phyloP scores from a whole-genome alignment of 2,329 filamentous ascomycete species.

The Pseudogymnoascus sp. region DNA sequence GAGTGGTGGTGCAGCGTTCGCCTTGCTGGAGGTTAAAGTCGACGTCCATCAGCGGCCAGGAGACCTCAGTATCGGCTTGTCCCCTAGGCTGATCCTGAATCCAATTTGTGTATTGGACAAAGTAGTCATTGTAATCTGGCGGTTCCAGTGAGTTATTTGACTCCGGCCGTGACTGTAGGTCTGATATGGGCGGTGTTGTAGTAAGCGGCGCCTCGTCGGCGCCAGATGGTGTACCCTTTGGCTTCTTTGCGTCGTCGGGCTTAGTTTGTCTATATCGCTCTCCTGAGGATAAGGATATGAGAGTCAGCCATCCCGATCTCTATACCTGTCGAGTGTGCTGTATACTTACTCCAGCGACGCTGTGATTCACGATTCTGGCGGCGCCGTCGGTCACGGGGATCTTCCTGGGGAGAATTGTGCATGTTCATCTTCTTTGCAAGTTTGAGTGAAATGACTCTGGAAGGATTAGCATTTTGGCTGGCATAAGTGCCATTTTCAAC shows the following conservation, averaged over 20 bases:
- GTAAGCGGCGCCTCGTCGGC: not conserved
- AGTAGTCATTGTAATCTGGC: not conserved
- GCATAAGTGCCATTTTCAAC: not conserved
- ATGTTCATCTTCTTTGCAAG: not conserved
- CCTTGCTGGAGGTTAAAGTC: not conserved
- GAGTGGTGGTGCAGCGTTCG: not conserved
- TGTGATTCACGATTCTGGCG: not conserved
- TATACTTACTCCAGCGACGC: not conserved
- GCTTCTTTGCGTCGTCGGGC: not conserved
- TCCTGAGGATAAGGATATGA: not conserved
- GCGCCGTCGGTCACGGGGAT: not conserved
- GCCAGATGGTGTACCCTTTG: not conserved
- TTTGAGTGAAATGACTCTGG: not conserved
- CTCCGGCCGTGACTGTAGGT: not conserved
- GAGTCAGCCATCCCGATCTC: not conserved
- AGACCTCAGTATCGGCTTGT: not conserved
- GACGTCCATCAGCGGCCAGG: not conserved
- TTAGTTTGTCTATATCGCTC: not conserved
- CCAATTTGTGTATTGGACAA: not conserved
- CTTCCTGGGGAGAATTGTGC: not conserved
- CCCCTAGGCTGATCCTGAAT: not conserved
- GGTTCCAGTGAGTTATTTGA: not conserved
- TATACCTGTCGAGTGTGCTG: not conserved
- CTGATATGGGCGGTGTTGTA: not conserved
- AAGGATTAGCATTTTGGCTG: not conserved